Evolutionary conservation across 176 grass and related monocot genomes (phyloP), one percentile per base, ranked within the genome.

Genomic region (Aegilops longissima): DNA sequence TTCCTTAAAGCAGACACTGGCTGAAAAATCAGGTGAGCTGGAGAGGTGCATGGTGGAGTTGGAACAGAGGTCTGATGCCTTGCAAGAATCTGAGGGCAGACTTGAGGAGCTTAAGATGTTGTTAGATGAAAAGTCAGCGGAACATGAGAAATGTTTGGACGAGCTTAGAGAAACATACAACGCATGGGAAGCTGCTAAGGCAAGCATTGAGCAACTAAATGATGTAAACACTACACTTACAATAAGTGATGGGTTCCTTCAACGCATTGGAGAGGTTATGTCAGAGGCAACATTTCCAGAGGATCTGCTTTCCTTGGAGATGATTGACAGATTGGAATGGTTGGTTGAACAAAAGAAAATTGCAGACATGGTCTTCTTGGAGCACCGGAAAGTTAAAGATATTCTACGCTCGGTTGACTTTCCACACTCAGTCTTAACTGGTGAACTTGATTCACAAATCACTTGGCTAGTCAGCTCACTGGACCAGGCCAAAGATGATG

Each of bases 1-100:
- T 84, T 95, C 96, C 40, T 91, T 98, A 81, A 96, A 98, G 82
- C 91, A 96, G 64, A 84, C 73, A 14, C 88, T 98, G 83, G 90
- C 90, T 84, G 96, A 96, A 82, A 96, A 91, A 86, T 73, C 90
- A 12, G 34, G 77, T 65, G 93, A 94, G 44, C 84, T 96, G 76
- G 88, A 96, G 66, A 91, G 81, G 78, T 88, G 49, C 82, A 88
- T 84, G 80, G 6, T 49, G 38, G 92, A 94, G 66, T 91, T 94
- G 80, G 89, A 91, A 84, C 90, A 91, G 40, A 94, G 88, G 73
- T 91, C 93, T 61, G 85, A 96, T 87, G 78, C 82, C 13, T 73
- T 96, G 61, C 90, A 98, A 75, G 77, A 76, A 86, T 80, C 83
- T 81, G 92, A 96, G 80, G 80, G 66, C 30, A 90, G 39, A 72